Base-by-base conservation (phyloP, 2,329 filamentous ascomycete species). In the Cryphonectria radicalis region DNA sequence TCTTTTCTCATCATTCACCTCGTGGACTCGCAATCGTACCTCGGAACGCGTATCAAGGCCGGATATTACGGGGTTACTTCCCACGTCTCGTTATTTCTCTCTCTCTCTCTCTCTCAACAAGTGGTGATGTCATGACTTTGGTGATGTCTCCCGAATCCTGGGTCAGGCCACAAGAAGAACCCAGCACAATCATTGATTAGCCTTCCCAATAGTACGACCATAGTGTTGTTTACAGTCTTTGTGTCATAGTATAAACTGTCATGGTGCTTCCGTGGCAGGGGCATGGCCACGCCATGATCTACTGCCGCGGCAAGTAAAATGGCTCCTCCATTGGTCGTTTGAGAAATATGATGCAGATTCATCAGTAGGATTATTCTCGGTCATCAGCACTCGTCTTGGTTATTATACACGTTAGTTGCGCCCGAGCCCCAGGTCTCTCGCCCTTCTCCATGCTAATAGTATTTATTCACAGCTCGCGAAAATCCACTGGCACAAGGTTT, bases 91-190 rank as follows among this genome's bases (percentile, higher is more conserved):
- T 57, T 8, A 22, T 22, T 50, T 55, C n/a, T 55, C 50, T 42
- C 40, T 43, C n/a, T 55, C 50, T 42, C 40, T 43, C 46, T n/a
- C 7, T n/a, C 46, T n/a, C 46, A 22, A 28, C 25, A 8, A 62
- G 59, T 62, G 59, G 59, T 62, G 59, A 62, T 62, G 59, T 62
- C 59, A 62, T 62, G 59, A 62, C 32, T 62, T 14, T 37, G 59
- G 32, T n/a, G 59, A 62, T 37, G 19, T 37, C 59, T 10, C 35
- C 22, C 35, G 22, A 1, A 22, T 19, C 59, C 59, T 14, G 8
- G 59, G 59, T 32, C 35, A 35, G 17, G 35, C 59, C 35, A 32
- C 55, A 32, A 35, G 55, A 5, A 32, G 28, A 59, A 59, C 53
- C 25, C 14, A 28, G 53, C 25, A 57, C n/a, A 28, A 32, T 57